Conservation (phyloP, 352 stramenopile species). For the Phytopythium sindhum region DNA sequence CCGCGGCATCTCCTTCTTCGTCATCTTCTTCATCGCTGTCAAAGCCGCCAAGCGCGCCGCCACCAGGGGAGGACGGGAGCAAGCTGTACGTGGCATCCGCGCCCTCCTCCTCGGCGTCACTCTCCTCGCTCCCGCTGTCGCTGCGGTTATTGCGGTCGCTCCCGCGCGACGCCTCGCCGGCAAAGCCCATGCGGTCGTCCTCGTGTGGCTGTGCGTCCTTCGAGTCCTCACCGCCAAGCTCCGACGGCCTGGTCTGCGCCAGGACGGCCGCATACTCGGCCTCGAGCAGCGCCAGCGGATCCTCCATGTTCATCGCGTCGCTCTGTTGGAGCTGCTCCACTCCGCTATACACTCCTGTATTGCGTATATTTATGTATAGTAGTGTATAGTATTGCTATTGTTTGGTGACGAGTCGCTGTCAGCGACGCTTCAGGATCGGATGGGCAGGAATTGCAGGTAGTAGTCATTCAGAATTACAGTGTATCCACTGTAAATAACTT, state of each 20-base stretch:
- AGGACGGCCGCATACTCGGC: conserved; percentile 62
- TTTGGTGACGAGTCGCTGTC: no score
- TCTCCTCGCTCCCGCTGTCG: conserved; percentile 16
- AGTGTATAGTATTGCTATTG: no score
- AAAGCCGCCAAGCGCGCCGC: conserved; percentile 9
- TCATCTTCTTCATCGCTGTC: conserved; percentile 19
- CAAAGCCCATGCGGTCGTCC: neutral
- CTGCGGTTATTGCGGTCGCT: conserved; percentile 15
- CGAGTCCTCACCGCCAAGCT: neutral
- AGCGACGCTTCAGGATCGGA: no score
- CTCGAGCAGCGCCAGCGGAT: conserved; percentile 53
- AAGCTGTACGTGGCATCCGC: conserved; percentile 25
- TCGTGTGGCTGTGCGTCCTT: neutral
- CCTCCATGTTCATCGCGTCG: conserved; percentile 22
- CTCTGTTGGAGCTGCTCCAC: no score
- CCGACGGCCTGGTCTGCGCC: conserved; percentile 24
- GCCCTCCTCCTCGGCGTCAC: conserved; percentile 18
- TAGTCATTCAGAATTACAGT: no score
- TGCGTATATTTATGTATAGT: no score
- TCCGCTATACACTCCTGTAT: neutral
- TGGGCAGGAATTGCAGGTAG: no score
- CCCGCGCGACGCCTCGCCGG: conserved; percentile 11
- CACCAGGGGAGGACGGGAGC: conserved; percentile 27
- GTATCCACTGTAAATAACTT: no score
- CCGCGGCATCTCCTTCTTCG: conserved; percentile 13